Conservation (phyloP, 225 moss, liverwort and hornwort genomes). For the Anthoceros angustus region DNA sequence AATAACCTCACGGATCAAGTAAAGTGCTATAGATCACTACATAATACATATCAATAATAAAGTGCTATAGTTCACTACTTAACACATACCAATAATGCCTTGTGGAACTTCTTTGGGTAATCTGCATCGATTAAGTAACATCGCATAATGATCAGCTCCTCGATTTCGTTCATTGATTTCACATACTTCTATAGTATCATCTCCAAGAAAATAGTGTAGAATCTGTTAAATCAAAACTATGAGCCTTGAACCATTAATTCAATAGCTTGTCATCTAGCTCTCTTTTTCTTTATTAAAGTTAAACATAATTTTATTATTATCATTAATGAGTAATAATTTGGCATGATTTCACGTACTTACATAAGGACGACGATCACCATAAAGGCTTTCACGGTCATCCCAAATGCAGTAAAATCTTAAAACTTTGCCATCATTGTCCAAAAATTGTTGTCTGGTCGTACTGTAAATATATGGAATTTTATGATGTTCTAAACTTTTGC, state of each 20-base stretch:
- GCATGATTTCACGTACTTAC: conserved; percentile 16
- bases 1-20: no score
- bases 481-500: conserved; percentile 38
- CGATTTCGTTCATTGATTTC: conserved; percentile 79
- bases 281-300: no score
- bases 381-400: conserved; percentile 95
- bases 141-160: conserved; percentile 60
- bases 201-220: conserved; percentile 84
- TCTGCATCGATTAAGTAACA: conserved; percentile 52
- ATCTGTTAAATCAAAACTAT: conserved; percentile 20
- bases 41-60: not conserved
- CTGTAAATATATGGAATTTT: conserved; percentile 54
- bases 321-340: no score
- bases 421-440: conserved; percentile 70
- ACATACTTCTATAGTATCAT: conserved; percentile 79
- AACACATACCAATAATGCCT: conserved; percentile 51
- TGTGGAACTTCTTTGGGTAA: conserved; percentile 53
- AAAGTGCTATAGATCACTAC: conserved; percentile 7
- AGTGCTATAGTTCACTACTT: not conserved
- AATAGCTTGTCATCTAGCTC: no score
- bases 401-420: conserved; percentile 75
- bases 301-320: no score
- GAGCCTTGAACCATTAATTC: no score
- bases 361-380: conserved; percentile 86
- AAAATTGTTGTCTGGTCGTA: conserved; percentile 54